Conservation (phyloP, 148 eudicot species). For the Tetragonia tetragonoides region DNA sequence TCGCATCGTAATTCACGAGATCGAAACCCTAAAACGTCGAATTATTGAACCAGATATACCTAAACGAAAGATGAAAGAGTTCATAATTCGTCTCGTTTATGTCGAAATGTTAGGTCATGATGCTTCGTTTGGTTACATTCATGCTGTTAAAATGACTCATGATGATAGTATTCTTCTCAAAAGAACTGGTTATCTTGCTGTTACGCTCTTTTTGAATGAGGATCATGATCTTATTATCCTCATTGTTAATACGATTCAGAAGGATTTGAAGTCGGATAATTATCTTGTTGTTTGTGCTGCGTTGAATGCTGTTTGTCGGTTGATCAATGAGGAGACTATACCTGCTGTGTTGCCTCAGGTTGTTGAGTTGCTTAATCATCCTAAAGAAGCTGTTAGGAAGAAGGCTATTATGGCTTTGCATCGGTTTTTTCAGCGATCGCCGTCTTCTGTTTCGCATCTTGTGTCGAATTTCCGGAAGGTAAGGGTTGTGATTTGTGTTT, state of each 20-base stretch:
- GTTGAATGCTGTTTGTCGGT: slow-evolving; percentile 80
- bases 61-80: slow-evolving; percentile 84
- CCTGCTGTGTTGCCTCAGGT: slow-evolving; percentile 93
- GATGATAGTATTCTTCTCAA: slow-evolving; percentile 58
- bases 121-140: slow-evolving; percentile 84
- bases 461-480: slow-evolving; percentile 86
- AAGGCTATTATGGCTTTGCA: slow-evolving; percentile 99
- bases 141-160: slow-evolving; percentile 96
- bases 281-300: slow-evolving; percentile 88
- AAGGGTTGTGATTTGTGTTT: neutral
- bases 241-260: slow-evolving; percentile 96
- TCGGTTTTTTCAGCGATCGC: slow-evolving; percentile 76
- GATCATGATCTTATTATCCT: slow-evolving; percentile 91
- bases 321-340: slow-evolving; percentile 94
- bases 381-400: slow-evolving; percentile 89
- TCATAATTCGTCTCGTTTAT: slow-evolving; percentile 70
- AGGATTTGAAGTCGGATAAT: slow-evolving; percentile 91
- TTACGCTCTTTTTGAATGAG: slow-evolving; percentile 77
- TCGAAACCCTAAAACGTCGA: slow-evolving; percentile 67
- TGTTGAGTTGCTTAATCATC: slow-evolving; percentile 76
- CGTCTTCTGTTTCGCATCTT: slow-evolving; percentile 74
- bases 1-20: slow-evolving; percentile 70
- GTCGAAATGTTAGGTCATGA: slow-evolving; percentile 96
- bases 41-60: slow-evolving; percentile 72
- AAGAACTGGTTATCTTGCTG: slow-evolving; percentile 90